Evolutionary conservation across 2,329 filamentous ascomycete genomes (phyloP), one percentile per base, ranked within the genome.

Genomic region (Apiospora kogelbergensis): DNA sequence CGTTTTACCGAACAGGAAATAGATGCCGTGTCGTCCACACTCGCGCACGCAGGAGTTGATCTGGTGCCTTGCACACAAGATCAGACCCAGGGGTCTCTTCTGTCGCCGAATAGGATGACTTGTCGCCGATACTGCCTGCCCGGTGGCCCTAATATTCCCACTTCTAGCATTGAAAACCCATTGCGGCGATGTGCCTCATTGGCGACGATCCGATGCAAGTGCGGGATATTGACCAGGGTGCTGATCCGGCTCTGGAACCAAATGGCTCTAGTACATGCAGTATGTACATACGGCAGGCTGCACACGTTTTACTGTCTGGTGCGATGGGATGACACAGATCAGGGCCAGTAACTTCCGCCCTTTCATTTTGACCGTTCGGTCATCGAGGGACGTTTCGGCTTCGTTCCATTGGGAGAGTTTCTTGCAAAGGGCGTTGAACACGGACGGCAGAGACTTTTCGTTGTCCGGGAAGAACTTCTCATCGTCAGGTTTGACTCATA

Each of bases 171-270:
- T n/a, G 9, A 6, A 9, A 60, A 37, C 1, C 53, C 53, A 60
- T 37, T n/a, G 53, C 48, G 26, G 48, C 48, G 48, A 26, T 57
- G 48, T 33, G 26, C 48, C 48, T 57, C 48, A n/a, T 33, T 57
- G 30, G 30, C 44, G 64, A 66, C 44, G 42, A 45, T 66, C 65
- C 65, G 24, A 66, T 66, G 65, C 65, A 66, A 66, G 42, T 66
- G 65, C 65, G 65, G 65, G 26, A 66, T 45, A 45, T 42, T 30
- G 63, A n/a, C 41, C 17, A 22, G 63, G 37, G 42, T 42, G 37
- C n/a, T 42, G 63, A 26, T 65, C 63, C 63, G 33, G 60, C 60
- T 26, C 40, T 33, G 63, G 63, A 65, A n/a, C 63, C 42, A 44
- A 45, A 40, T 22, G 33, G 40, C 37, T 45, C 40, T 33, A 65